Evolutionary conservation across 2,329 filamentous ascomycete species (phyloP), one percentile per base, ranked within the genome.

Genomic region (Aspergillus aculeatinus): DNA sequence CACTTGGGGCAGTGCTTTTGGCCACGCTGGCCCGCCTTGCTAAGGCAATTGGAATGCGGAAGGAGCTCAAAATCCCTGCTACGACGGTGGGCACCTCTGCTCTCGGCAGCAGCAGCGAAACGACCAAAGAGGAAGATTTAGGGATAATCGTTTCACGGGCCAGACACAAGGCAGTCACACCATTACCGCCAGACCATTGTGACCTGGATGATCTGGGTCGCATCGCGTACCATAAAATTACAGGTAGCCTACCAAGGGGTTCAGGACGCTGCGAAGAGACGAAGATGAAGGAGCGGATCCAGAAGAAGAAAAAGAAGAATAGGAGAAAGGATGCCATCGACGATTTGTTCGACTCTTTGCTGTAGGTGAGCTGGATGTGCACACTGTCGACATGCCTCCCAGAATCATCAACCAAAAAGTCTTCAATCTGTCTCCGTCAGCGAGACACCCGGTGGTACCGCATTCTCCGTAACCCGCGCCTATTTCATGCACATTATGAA

Each of bases 1-100:
- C 86, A 4, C 80, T 94, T 2, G 91, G 90, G 4, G 78, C 92
- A 21, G 81, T 90, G 63, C 81, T 94, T 10, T 72, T 93, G 50
- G 86, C 84, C 21, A 76, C 85, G 1, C 76, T 93, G 60, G 87
- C 87, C 4, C 84, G 85, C 62, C 75, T 89, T 23, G 76, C 83
- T 61, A 76, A 76, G 54, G 73, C 80, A 1, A 69, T 64, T 14
- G 70, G 67, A 2, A 72, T 85, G 53, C 72, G 73, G 9, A 67
- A 68, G 31, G 60, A 66, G 33, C 9, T 73, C 65, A 58, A 66
- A 27, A 48, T 29, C 42, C 35, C 35, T 31, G 29, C 7, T 33
- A 19, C 16, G n/a, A 14, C 21, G n/a, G 11, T 4, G 21, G 19
- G 42, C 11, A 23, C 25, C 51, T 25, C 44, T 19, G 31, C 9